Evolutionary conservation across 2,329 filamentous ascomycete species (phyloP), one percentile per base, ranked within the genome.

Genomic region (Colletotrichum godetiae): DNA sequence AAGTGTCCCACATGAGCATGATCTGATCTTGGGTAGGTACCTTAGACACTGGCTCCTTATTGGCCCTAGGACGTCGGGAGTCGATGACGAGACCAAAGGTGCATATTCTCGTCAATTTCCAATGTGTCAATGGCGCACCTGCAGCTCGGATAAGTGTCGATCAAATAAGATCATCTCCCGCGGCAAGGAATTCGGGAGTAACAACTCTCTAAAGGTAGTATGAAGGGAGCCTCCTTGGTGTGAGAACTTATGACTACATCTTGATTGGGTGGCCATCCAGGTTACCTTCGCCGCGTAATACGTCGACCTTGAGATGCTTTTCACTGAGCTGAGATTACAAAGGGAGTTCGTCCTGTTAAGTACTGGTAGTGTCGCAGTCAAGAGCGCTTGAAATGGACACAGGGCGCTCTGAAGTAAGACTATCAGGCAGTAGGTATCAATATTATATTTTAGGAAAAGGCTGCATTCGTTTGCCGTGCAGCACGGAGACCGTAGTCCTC

Each of bases 391-490:
- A 29, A 29, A 6, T 12, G 15, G 15, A 42, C 15, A 3, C 15
- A 19, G 15, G 15, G 0, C 13, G 7, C 5, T 19, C 37, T 42
- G 10, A 2, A 19, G 5, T 7, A n/a, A 22, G 42, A 42, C 37
- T 42, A 19, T 19, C 10, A 49, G 7, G 8, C n/a, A 22, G 22
- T 57, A 52, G 27, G 29, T 35, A 61, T 61, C 35, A 27, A 53
- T 37, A 57, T 61, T 70, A 27, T 42, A 11, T 64, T 2, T 5
- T n/a, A 27, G 15, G 22, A 58, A 69, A 42, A 12, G 46, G 22
- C 42, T 52, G 59, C 70, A 55, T 69, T 33, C 19, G 42, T 73
- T 12, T 71, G 42, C 24, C n/a, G 27, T 24, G 27, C 22, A 71
- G 56, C 35, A n/a, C 49, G 7, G 33, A 33, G 58, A 12, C 29